Evolutionary conservation across 2,329 filamentous ascomycete genomes (phyloP).

Genomic region (Eutypella sp.): DNA sequence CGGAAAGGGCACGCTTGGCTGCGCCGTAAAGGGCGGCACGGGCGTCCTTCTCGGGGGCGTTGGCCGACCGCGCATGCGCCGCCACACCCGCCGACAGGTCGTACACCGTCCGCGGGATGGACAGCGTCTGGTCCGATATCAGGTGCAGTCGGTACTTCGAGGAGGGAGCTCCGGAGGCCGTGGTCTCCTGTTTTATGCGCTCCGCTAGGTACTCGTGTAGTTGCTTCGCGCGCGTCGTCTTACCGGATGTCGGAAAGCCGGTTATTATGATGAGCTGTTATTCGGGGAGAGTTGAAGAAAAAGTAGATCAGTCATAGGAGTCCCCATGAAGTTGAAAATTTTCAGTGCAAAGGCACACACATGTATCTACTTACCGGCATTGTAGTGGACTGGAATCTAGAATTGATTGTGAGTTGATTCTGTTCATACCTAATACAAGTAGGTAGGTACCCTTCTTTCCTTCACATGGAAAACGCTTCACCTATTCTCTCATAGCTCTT

Average conservation of each 20-base stretch:
- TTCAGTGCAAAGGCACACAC: neutral
- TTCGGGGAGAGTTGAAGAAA: neutral
- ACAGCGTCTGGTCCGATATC: constrained; percentile 67
- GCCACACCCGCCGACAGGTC: constrained; percentile 56
- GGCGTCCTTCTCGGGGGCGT: constrained; percentile 75
- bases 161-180: constrained; percentile 23
- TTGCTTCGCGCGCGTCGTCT: constrained; percentile 61
- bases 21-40: constrained; percentile 71
- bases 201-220: constrained; percentile 59
- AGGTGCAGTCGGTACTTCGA: constrained; percentile 62
- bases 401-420: too few relatives aligned
- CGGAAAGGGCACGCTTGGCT: constrained; percentile 69
- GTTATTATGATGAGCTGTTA: constrained; percentile 62
- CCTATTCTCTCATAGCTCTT: neutral
- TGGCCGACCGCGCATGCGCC: constrained; percentile 62
- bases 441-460: too few relatives aligned
- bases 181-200: constrained; percentile 45
- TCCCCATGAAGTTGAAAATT: too few relatives aligned
- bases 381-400: too few relatives aligned
- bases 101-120: constrained; percentile 67
- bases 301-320: neutral
- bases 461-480: too few relatives aligned
- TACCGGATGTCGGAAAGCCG: constrained; percentile 64
- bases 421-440: too few relatives aligned
- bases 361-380: neutral